Percentiles rank a stretch among this genome's conserved stretches.
These are phyloP conservation scores for Xylaria palmicola DNA, from an alignment of 495 filamentous ascomycete genomes.

Conservation along the genomic window DNA sequence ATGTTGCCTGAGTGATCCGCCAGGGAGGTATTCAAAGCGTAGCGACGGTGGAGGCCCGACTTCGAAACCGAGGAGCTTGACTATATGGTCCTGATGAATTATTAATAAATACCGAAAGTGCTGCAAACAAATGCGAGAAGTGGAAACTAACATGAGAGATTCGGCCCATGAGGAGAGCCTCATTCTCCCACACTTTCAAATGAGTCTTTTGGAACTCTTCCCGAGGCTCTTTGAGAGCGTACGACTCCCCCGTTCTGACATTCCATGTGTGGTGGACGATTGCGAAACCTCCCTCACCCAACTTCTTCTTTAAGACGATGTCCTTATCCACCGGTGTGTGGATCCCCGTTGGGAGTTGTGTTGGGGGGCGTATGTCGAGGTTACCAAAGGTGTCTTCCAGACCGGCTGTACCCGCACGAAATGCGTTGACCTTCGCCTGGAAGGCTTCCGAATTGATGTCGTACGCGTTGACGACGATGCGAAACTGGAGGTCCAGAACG, in stretches of 20 bases:
- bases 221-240: constrained; percentile 5
- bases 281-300: constrained; percentile 4
- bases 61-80: neutral
- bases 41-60: neutral
- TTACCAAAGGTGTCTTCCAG: neutral
- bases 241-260: constrained; percentile 9
- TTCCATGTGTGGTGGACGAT: constrained; percentile 9
- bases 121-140: neutral
- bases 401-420: constrained; percentile 5
- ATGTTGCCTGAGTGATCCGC: neutral
- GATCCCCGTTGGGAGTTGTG: neutral
- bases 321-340: neutral
- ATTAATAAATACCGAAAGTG: neutral
- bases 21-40: neutral
- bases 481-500: neutral
- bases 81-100: neutral
- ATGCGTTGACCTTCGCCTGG: constrained; percentile 9
- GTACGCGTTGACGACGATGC: neutral
- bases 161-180: neutral
- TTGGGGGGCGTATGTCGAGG: constrained; percentile 1
- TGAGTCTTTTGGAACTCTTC: neutral
- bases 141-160: constrained; percentile 9
- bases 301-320: neutral
- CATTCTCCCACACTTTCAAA: neutral
- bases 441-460: constrained; percentile 3